Base-by-base conservation (phyloP, 2,329 filamentous ascomycete species). In the Epicoccum nigrum region DNA sequence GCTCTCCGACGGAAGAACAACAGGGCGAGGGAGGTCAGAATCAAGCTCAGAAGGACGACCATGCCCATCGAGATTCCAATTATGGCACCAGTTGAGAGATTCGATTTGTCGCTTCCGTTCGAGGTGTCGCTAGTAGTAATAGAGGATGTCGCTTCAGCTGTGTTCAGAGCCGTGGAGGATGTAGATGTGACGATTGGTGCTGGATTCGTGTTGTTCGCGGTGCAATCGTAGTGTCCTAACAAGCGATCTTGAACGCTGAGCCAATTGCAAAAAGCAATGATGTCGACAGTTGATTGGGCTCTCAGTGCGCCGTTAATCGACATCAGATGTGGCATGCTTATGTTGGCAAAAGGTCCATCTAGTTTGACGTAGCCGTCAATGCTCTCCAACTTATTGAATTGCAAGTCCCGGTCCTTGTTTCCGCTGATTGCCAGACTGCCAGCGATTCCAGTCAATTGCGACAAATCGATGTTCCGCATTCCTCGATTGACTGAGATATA, bases 291-390 rank as follows among this genome's bases (percentile, higher is more conserved):
- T 2, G 63, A 62, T 25, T 58, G 27, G n/a, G 58, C 54, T 9
- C 32, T 54, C 7, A 66, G 45, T 9, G 44, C 53, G 9, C 62
- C 63, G 7, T 51, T 55, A 30, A 66, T 57, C 0, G 32, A 13
- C 6, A 34, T 45, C 15, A 66, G 23, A 3, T 27, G 32, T 1
- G 62, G 59, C 63, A 66, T 66, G 11, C 60, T 53, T 9, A 66
- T 45, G 30, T 66, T 66, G 3, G 17, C 52, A 16, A 57, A 60
- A 3, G 16, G 31, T 1, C 63, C 63, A 21, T 35, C 54, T 12
- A 66, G 35, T n/a, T 54, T 52, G 13, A 62, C 40, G 19, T 56
- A 56, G 5, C 62, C 63, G 7, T 55, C 50, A 7, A 66, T 60
- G 3, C 42, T 54, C 27, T 64, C 48, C 11, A 66, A 34, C 11